Conservation (phyloP, 495 filamentous ascomycete species). For the Penicillium canariense region DNA sequence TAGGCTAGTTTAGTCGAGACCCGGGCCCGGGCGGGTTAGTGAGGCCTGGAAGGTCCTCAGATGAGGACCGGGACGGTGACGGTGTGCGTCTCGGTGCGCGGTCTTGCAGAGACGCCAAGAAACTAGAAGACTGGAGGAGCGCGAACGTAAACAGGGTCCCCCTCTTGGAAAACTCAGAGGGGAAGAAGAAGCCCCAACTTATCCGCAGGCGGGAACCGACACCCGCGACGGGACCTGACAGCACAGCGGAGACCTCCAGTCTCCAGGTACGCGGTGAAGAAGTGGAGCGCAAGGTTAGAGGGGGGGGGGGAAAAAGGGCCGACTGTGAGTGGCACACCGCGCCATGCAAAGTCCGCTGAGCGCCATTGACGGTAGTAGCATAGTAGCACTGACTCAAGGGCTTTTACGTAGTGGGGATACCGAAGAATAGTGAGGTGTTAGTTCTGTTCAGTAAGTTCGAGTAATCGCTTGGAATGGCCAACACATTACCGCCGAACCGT, state of each 20-base stretch:
- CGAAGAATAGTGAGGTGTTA: too few species aligned
- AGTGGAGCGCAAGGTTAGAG: slow-evolving; percentile 1
- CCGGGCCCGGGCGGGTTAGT: not conserved
- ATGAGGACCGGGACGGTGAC: slow-evolving; percentile 8
- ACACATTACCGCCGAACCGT: slow-evolving; percentile 5
- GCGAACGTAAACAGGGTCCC: too few species aligned
- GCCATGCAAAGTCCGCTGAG: not conserved
- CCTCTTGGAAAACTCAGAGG: too few species aligned
- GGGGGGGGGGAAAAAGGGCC: not conserved
- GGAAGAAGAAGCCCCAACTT: not conserved
- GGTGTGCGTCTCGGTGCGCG: not conserved
- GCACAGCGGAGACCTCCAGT: slow-evolving; percentile 6
- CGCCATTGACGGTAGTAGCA: too few species aligned
- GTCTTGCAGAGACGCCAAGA: not conserved
- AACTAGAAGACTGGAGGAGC: too few species aligned
- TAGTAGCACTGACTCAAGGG: too few species aligned
- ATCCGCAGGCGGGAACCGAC: not conserved
- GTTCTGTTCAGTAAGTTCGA: too few species aligned
- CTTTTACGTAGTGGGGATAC: too few species aligned
- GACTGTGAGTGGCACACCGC: not conserved
- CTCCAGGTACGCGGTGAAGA: slow-evolving; percentile 6
- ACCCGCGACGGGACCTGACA: slow-evolving; percentile 9
- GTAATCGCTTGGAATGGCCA: too few species aligned
- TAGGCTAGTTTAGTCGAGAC: slow-evolving; percentile 9
- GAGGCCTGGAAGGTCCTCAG: slow-evolving; percentile 21